These are phyloP conservation scores for Penicillium corylophilum DNA, from an alignment of 2,329 filamentous ascomycete genomes.

Conservation along the genomic window DNA sequence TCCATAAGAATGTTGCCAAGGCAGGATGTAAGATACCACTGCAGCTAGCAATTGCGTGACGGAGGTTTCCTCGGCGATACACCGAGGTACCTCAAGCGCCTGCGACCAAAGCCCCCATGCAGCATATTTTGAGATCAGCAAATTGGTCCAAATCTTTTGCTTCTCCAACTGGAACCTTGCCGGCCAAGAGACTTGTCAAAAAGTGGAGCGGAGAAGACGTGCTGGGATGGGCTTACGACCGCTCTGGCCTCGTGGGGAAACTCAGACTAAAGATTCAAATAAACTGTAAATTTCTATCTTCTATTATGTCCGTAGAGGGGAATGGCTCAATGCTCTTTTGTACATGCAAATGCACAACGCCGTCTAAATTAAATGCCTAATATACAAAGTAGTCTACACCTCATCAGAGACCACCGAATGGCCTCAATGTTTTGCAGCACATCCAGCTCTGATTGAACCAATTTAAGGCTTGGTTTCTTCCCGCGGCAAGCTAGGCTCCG, in stretches of 20 bases:
- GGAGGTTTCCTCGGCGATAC: not conserved
- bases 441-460: not conserved
- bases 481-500: not conserved
- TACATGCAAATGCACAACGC: constrained; percentile 19
- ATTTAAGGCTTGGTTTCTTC: not conserved
- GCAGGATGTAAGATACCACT: constrained; percentile 15
- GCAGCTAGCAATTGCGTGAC: constrained; percentile 15
- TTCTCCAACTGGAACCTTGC: not conserved
- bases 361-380: constrained; percentile 13
- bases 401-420: not conserved
- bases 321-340: constrained; percentile 14
- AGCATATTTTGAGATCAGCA: not conserved
- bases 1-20: no score
- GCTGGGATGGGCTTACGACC: not conserved
- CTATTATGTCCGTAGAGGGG: constrained; percentile 3
- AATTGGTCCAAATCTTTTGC: not conserved
- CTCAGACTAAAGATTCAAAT: not conserved
- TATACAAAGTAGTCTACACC: constrained; percentile 22
- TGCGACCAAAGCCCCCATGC: not conserved
- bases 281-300: not conserved
- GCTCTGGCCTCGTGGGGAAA: not conserved
- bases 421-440: not conserved
- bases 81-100: not conserved
- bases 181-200: constrained; percentile 7
- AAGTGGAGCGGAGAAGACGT: constrained; percentile 17